Evolutionary conservation across 2,329 filamentous ascomycete genomes (phyloP).

Genomic region (Penicillium griseofulvum): DNA sequence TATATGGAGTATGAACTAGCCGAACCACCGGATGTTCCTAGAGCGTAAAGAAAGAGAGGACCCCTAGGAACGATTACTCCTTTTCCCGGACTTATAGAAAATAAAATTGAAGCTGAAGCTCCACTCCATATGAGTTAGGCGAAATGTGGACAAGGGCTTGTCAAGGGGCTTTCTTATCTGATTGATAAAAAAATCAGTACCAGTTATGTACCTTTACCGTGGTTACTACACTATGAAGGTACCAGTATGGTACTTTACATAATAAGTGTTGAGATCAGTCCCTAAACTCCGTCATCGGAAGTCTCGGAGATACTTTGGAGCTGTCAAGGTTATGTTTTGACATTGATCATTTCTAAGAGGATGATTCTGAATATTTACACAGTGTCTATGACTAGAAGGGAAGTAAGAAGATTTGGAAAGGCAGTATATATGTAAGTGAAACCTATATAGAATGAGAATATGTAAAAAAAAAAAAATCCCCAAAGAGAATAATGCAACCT

Average conservation of each 20-base stretch:
- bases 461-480: too few species aligned
- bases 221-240: neutral
- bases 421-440: too few species aligned
- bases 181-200: constrained; percentile 7
- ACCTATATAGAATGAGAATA: too few species aligned
- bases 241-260: neutral
- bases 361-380: neutral
- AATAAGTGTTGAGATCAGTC: neutral
- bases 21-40: too few species aligned
- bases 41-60: too few species aligned
- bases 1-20: too few species aligned
- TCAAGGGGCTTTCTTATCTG: constrained; percentile 5
- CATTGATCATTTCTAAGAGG: too few species aligned
- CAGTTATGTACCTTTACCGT: neutral
- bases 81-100: neutral
- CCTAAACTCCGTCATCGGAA: constrained; percentile 9
- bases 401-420: neutral
- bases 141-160: constrained; percentile 5
- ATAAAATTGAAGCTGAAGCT: neutral
- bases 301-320: neutral
- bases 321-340: too few species aligned
- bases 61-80: too few species aligned
- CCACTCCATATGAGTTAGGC: constrained; percentile 5
- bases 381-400: neutral
- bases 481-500: neutral